A percentile compares a stretch with the other conserved stretches of the same genome.
phyloP scores from a whole-genome alignment of 306 rosid genomes.

The Dalbergia cultrata region DNA sequence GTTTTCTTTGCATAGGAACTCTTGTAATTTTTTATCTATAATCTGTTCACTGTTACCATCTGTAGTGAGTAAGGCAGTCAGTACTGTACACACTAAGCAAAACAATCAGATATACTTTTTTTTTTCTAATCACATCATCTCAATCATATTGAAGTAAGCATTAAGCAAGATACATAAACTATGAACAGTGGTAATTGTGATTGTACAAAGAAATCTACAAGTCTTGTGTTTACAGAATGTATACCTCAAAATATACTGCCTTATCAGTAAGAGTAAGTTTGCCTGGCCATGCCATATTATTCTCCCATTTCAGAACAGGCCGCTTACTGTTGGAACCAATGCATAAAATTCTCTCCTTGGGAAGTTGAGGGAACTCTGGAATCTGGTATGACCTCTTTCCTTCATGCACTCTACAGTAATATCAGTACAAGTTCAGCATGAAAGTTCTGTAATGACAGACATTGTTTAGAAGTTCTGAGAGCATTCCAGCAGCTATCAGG shows the following conservation, averaged over 20 bases:
- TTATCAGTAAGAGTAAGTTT: slow-evolving; percentile 87
- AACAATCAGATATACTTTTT: neutral
- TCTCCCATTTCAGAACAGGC: slow-evolving; percentile 97
- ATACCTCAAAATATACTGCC: slow-evolving; percentile 97
- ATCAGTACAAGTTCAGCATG: slow-evolving; percentile 48
- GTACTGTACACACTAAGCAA: slow-evolving; percentile 15
- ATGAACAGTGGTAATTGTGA: neutral
- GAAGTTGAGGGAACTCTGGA: slow-evolving; percentile 67
- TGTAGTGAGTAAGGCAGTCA: slow-evolving; percentile 3
- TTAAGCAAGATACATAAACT: slow-evolving; percentile 22
- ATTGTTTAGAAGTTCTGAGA: slow-evolving; percentile 24
- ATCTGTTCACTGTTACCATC: slow-evolving; percentile 11
- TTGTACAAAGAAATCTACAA: slow-evolving; percentile 13
- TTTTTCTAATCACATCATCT: neutral
- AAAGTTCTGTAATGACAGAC: slow-evolving; percentile 17
- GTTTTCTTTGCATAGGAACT: slow-evolving; percentile 17
- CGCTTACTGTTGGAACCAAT: slow-evolving; percentile 82
- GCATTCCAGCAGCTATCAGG: slow-evolving; percentile 30
- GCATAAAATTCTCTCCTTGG: slow-evolving; percentile 78
- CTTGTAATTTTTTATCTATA: slow-evolving; percentile 27
- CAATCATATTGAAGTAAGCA: slow-evolving; percentile 6
- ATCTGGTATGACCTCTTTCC: slow-evolving; percentile 74
- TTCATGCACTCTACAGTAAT: slow-evolving; percentile 77
- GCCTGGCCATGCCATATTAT: slow-evolving; percentile 97
- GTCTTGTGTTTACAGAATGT: slow-evolving; percentile 9